phyloP scores from a whole-genome alignment of 2,329 filamentous ascomycete species.

The Calonectria leucothoes region DNA sequence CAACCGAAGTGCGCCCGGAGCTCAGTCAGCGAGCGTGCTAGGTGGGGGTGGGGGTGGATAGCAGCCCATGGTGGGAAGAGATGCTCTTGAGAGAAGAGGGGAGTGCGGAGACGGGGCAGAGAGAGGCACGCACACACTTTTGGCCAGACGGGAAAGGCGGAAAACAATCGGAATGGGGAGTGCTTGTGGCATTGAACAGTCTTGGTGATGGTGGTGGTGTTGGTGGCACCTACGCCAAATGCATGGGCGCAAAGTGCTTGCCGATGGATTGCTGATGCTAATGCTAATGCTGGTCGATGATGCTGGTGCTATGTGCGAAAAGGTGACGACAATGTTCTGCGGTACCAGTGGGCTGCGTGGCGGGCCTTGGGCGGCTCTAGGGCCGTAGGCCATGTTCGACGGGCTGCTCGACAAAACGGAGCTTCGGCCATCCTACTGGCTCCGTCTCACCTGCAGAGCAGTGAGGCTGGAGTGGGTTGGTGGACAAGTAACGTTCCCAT shows the following conservation, averaged over 20 bases:
- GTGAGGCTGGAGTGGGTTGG: constrained; percentile 26
- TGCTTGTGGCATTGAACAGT: not conserved
- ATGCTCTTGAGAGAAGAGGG: constrained; percentile 4
- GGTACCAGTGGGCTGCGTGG: constrained; percentile 18
- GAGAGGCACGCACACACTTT: not conserved
- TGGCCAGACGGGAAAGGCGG: constrained; percentile 3
- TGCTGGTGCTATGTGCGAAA: not conserved
- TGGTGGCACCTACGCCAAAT: not conserved
- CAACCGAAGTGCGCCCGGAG: constrained; percentile 18
- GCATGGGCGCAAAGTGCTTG: constrained; percentile 9
- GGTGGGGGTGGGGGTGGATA: constrained; percentile 14
- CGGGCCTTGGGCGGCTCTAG: constrained; percentile 3
- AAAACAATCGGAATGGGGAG: constrained; percentile 1
- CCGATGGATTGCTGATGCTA: constrained; percentile 19
- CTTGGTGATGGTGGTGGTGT: constrained; percentile 1
- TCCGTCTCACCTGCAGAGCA: constrained; percentile 36
- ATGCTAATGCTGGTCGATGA: constrained; percentile 13
- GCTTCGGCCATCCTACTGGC: constrained; percentile 26
- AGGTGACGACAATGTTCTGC: not conserved
- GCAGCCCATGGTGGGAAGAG: constrained; percentile 1
- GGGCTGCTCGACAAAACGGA: constrained; percentile 12
- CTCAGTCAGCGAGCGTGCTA: not conserved
- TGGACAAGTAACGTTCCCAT: constrained; percentile 29
- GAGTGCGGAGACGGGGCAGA: not conserved
- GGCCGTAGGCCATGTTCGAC: constrained; percentile 13